A percentile compares a stretch with the other conserved stretches of the same genome.
These are phyloP conservation scores for Pythium utonaiense DNA, from an alignment of 352 stramenopile species.

Conservation along the genomic window DNA sequence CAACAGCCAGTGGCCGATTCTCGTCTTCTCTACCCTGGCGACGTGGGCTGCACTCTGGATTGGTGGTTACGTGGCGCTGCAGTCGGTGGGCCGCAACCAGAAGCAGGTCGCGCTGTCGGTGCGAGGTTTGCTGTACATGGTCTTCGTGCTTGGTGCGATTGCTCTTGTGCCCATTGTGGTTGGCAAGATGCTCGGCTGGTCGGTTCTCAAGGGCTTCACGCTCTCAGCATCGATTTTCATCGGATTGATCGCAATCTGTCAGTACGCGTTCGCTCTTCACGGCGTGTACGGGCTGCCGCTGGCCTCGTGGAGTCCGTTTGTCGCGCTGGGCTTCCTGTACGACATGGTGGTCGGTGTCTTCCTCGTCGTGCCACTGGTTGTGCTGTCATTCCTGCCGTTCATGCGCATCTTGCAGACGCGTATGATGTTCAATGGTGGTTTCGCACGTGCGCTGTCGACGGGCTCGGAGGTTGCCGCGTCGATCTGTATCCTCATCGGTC, in stretches of 20 bases:
- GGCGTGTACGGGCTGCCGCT: slow-evolving; percentile 58
- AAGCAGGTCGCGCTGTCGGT: slow-evolving; percentile 53
- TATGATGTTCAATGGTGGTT: slow-evolving; percentile 87
- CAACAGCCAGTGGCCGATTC: slow-evolving; percentile 43
- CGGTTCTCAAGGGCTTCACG: slow-evolving; percentile 57
- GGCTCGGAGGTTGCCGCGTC: slow-evolving; percentile 81
- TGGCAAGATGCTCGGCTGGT: slow-evolving; percentile 54
- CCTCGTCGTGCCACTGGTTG: slow-evolving; percentile 67
- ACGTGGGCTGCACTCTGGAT: slow-evolving; percentile 30
- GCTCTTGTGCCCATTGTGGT: slow-evolving; percentile 51
- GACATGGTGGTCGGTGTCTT: slow-evolving; percentile 82
- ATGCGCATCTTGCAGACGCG: slow-evolving; percentile 85
- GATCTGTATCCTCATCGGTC: slow-evolving; percentile 68
- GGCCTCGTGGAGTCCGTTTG: slow-evolving; percentile 63
- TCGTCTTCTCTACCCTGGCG: slow-evolving; percentile 26
- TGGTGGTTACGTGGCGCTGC: slow-evolving; percentile 42
- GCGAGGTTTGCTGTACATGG: slow-evolving; percentile 74
- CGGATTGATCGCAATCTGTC: slow-evolving; percentile 65
- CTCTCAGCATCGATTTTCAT: slow-evolving; percentile 66
- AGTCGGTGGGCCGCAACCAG: slow-evolving; percentile 47
- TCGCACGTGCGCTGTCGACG: slow-evolving; percentile 71
- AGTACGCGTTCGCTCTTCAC: slow-evolving; percentile 70
- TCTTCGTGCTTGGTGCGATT: slow-evolving; percentile 57
- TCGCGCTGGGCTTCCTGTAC: slow-evolving; percentile 80
- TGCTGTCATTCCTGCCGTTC: slow-evolving; percentile 77